phyloP scores from a whole-genome alignment of 306 rosid genomes.

The Quercus gilva region DNA sequence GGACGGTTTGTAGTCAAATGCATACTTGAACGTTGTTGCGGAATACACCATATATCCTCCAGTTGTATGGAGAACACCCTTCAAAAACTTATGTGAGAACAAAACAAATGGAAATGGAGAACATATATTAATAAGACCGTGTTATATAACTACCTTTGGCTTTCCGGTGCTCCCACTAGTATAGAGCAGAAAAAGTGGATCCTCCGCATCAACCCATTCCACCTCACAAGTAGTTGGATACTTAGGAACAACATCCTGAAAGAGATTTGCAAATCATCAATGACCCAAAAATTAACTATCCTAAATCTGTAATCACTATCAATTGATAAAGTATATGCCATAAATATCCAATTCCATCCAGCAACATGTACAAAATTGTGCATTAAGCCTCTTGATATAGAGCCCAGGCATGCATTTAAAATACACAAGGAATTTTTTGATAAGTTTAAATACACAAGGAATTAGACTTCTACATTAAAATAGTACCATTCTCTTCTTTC shows the following conservation, averaged over 20 bases:
- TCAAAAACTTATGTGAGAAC: slow-evolving; percentile 16
- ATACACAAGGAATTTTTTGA: neutral
- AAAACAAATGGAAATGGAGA: slow-evolving; percentile 12
- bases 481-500: neutral
- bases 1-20: slow-evolving; percentile 87
- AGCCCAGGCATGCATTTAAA: neutral
- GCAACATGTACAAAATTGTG: neutral
- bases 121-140: neutral
- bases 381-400: neutral
- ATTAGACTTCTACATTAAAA: neutral
- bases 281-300: neutral
- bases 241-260: slow-evolving; percentile 70
- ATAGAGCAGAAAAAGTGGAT: slow-evolving; percentile 92
- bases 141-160: slow-evolving; percentile 68
- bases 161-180: slow-evolving; percentile 99
- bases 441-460: neutral
- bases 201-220: slow-evolving; percentile 99
- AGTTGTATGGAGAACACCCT: slow-evolving; percentile 97
- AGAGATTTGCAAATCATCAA: slow-evolving; percentile 25
- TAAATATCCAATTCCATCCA: slow-evolving; percentile 18
- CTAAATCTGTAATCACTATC: slow-evolving; percentile 5
- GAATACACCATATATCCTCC: slow-evolving; percentile 98
- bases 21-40: slow-evolving; percentile 96
- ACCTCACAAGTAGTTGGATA: slow-evolving; percentile 82
- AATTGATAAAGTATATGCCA: slow-evolving; percentile 8